Base-by-base conservation (phyloP, 1,139 yeast genomes). In the Schwanniomyces etchellsii region DNA sequence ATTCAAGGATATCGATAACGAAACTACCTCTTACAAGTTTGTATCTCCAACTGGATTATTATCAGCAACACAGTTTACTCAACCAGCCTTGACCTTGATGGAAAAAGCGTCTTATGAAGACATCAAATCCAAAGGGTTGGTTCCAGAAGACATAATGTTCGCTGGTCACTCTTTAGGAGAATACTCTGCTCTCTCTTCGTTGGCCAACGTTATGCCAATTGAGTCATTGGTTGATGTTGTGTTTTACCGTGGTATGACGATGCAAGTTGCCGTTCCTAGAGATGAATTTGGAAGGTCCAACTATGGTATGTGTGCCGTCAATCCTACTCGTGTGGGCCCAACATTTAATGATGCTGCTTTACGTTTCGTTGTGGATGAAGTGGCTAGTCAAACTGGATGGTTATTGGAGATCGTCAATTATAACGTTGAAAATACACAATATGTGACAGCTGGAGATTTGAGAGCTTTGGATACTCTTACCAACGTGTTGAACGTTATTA, bases 111-210 rank as follows among this genome's bases (percentile, higher is more conserved):
- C 96, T 26, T 93, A 86, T 57, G 98, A 93, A 66, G 99, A 91
- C 60, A 83, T 93, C 79, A 88, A 82, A 64, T 66, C 95, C 31
- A 86, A 85, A 75, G 98, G 98, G 26, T 77, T 91, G 57, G 91
- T 91, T 53, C 96, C 96, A 35, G 78, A 83, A 30, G 94, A 86
- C 50, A 81, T 91, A 38, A 78, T 91, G 67, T 91, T 91, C 64
- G 99, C 98, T 43, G 99, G 99, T 60, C 99, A 91, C 72, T 93
- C 98, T 11, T 77, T 91, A 48, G 99, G 99, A 69, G 99, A 91
- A 64, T 91, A 91, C 62, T 91, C 96, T 45, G 97, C 99, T 15
- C 74, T 91, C 53, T 86, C 97, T 20, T 89, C 98, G 15, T 74
- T 91, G 54, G 98, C 96, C 35, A 95, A 91, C 57, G 97, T 93